Evolutionary conservation across 2,329 filamentous ascomycete species (phyloP), one percentile per base, ranked within the genome.

Genomic region (Neofusicoccum laricinum): DNA sequence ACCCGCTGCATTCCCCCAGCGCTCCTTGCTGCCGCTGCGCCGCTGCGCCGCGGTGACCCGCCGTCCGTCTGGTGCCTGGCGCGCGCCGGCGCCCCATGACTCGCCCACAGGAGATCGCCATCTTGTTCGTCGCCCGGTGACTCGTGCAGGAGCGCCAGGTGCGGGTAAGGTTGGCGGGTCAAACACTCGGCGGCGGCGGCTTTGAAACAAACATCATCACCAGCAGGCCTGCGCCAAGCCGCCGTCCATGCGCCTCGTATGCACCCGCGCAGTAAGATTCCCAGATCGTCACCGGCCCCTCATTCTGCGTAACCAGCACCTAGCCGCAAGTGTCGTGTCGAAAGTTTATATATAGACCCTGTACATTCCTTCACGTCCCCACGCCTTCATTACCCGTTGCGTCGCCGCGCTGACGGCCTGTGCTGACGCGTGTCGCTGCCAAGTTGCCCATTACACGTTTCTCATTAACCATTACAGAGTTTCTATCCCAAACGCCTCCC

Each of bases 401-500:
- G 21, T 38, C 53, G 38, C 38, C 53, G 12, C 15, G 53, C 53
- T 55, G 51, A 55, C 51, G 30, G 51, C 41, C 12, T 48, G 3
- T 17, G 50, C 50, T 58, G 40, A 45, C 53, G 53, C 38, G 36
- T 55, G 14, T 40, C 25, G 14, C 19, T 36, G 25, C 46, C 53
- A 19, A 43, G 15, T 17, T 41, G n/a, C 25, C n/a, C 36, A n/a
- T 46, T 19, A 17, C 21, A 25, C 41, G 55, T 19, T 15, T 36
- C 25, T 38, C 40, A 43, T 57, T 57, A 46, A 46, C 30, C 12
- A 46, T 59, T 59, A 46, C 55, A 46, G 30, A 45, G 14, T 30
- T 17, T 61, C 58, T 61, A 61, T 50, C 45, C 45, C 58, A 61
- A 49, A 41, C 58, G 58, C 58, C 58, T n/a, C 40, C 17, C 45